Percentiles rank a stretch among this genome's conserved stretches.
These are phyloP conservation scores for Sequoiadendron giganteum DNA, from an alignment of 75 land plant genomes.

Conservation along the genomic window DNA sequence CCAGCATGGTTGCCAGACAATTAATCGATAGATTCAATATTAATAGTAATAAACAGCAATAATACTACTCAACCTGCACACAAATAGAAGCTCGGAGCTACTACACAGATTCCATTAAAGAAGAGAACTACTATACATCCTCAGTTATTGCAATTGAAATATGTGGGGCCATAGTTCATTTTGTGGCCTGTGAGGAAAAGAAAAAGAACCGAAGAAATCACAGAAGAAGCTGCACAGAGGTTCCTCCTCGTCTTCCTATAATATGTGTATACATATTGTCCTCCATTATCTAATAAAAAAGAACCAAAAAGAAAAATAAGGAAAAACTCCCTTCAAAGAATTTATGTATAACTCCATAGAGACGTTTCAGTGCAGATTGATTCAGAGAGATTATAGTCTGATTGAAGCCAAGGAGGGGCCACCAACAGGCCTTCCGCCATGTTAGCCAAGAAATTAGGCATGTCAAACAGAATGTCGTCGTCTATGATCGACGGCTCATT, in stretches of 20 bases:
- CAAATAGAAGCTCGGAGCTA: not conserved
- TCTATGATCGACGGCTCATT: not conserved
- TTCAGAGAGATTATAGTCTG: not conserved
- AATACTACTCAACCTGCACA: not conserved
- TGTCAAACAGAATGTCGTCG: not conserved
- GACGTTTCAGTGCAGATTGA: not conserved
- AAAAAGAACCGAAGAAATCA: too few species aligned
- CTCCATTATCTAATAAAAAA: too few species aligned
- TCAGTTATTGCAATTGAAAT: not conserved
- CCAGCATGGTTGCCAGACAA: not conserved
- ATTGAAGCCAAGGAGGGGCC: not conserved
- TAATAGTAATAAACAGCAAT: not conserved
- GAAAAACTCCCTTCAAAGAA: not conserved
- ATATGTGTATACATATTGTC: not conserved
- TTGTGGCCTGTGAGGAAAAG: too few species aligned
- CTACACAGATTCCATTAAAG: not conserved
- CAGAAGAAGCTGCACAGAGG: not conserved
- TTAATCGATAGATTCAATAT: not conserved
- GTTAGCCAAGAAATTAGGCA: slow-evolving; percentile 2
- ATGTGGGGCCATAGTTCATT: not conserved
- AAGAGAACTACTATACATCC: not conserved
- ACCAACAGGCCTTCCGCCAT: not conserved
- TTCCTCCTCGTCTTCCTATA: not conserved
- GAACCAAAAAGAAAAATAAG: too few species aligned
- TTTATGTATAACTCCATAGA: slow-evolving; percentile 4